Evolutionary conservation across 108 stramenopile genomes (phyloP).

Genomic region (Skeletonema tropicum): DNA sequence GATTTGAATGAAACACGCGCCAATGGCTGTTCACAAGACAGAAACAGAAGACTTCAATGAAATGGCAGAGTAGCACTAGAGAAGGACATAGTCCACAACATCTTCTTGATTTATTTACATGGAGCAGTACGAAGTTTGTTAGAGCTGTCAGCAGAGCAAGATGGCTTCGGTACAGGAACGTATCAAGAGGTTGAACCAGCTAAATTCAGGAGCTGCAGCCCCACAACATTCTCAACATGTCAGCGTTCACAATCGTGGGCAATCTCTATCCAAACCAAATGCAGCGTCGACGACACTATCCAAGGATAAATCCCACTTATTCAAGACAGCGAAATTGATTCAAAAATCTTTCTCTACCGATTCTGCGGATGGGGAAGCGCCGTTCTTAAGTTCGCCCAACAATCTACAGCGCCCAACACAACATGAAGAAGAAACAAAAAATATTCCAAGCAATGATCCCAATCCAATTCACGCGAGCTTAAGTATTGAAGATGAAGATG

Average conservation of each 20-base stretch:
- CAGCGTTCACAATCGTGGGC: background rate
- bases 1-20: no score
- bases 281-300: background rate
- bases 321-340: slow-evolving; percentile 20
- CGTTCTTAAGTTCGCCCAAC: background rate
- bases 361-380: slow-evolving; percentile 3
- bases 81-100: no score
- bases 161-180: background rate
- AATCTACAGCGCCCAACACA: background rate
- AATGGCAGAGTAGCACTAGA: no score
- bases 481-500: background rate
- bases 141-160: no score
- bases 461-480: background rate
- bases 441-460: background rate
- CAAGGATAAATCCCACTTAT: slow-evolving; percentile 10
- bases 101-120: no score
- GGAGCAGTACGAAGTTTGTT: no score
- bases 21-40: no score
- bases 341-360: slow-evolving; percentile 13
- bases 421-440: background rate
- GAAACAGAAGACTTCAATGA: no score
- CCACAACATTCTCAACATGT: background rate
- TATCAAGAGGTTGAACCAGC: background rate
- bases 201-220: background rate
- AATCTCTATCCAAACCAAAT: background rate